phyloP scores from a whole-genome alignment of 2,329 filamentous ascomycete genomes.

The Phialophora tarda region DNA sequence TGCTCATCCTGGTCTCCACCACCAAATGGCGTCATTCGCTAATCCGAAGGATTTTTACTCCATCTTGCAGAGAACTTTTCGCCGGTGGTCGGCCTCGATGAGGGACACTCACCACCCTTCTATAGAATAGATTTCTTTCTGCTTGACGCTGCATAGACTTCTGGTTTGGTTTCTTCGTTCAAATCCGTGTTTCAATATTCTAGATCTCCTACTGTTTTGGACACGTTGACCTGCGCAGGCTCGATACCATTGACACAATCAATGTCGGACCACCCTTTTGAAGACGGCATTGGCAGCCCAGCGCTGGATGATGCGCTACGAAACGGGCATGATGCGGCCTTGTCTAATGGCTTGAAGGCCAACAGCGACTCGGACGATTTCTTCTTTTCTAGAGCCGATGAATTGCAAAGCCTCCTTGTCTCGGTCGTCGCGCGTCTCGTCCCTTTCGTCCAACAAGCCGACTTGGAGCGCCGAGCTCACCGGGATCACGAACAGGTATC shows the following conservation, averaged over 20 bases:
- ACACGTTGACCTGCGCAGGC: background rate
- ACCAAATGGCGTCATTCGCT: constrained; percentile 30
- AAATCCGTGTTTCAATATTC: background rate
- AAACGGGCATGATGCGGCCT: background rate
- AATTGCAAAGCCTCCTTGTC: constrained; percentile 29
- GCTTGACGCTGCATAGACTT: background rate
- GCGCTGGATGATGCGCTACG: background rate
- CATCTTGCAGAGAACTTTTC: background rate
- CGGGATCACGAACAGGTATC: constrained; percentile 53
- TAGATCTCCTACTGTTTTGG: background rate
- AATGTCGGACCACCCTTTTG: constrained; percentile 6
- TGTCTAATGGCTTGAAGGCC: constrained; percentile 3
- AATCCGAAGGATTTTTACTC: constrained; percentile 13
- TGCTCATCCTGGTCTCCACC: constrained; percentile 15
- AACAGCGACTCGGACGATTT: background rate
- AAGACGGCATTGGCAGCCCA: background rate
- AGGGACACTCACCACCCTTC: background rate
- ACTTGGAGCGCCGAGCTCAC: constrained; percentile 43
- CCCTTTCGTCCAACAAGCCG: constrained; percentile 53
- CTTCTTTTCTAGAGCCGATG: constrained; percentile 25
- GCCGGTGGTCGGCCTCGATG: background rate
- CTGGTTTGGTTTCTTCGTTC: background rate
- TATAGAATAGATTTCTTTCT: constrained; percentile 5
- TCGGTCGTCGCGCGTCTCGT: constrained; percentile 53
- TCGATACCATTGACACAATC: constrained; percentile 4